A percentile compares a stretch with the other conserved stretches of the same genome.
Evolutionary conservation across 1,284 basidiomycete genomes (phyloP).

Genomic region (Cerrena zonata): DNA sequence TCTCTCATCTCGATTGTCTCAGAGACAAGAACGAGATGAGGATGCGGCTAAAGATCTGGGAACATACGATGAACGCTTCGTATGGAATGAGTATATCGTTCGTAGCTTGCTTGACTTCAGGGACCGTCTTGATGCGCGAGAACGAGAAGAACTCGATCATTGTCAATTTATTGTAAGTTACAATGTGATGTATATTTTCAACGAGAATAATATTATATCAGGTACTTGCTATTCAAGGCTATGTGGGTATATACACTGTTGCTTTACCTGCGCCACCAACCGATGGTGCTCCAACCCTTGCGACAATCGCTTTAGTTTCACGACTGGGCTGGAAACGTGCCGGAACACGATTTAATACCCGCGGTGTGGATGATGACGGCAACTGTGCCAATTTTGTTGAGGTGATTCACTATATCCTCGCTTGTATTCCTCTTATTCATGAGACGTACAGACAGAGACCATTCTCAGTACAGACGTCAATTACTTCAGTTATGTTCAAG

Average conservation of each 20-base stretch:
- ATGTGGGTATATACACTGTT: constrained; percentile 69
- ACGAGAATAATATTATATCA: constrained; percentile 17
- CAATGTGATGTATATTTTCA: background rate
- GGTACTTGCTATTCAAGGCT: constrained; percentile 93
- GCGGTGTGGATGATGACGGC: constrained; percentile 96
- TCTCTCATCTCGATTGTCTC: constrained; percentile 74
- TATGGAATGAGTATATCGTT: constrained; percentile 85
- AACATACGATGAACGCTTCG: constrained; percentile 74
- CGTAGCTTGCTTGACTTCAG: constrained; percentile 77
- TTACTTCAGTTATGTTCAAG: constrained; percentile 86
- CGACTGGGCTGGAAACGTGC: constrained; percentile 91
- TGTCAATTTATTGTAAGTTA: constrained; percentile 75
- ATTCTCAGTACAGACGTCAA: constrained; percentile 80
- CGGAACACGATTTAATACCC: constrained; percentile 94
- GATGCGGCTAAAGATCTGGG: constrained; percentile 49
- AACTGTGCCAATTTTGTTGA: constrained; percentile 97
- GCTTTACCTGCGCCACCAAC: constrained; percentile 69
- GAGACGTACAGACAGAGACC: constrained; percentile 88
- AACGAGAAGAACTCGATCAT: constrained; percentile 66
- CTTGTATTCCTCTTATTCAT: too few species aligned
- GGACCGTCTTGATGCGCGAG: constrained; percentile 62
- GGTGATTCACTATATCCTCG: too few species aligned
- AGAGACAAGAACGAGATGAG: constrained; percentile 53
- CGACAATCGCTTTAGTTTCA: constrained; percentile 75
- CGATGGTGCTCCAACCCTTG: constrained; percentile 58